Base-by-base conservation (phyloP, 164 flowering plant genomes). In the Akebia trifoliata region DNA sequence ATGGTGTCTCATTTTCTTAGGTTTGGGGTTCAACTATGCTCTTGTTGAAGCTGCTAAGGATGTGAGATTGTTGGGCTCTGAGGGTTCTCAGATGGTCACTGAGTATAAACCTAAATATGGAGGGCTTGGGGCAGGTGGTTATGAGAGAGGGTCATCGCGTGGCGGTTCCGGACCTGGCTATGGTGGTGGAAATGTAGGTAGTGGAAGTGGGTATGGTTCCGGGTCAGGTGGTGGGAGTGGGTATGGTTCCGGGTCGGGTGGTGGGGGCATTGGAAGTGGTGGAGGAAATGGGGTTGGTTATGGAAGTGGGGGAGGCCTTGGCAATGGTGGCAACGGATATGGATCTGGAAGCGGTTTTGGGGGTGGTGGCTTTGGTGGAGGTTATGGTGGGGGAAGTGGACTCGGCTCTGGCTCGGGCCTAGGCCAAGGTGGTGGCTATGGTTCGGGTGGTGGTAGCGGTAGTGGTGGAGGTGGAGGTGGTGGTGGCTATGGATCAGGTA, bases 341-440 rank as follows among this genome's bases (percentile, higher is more conserved):
- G 29, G 50, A 7, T 45, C 28, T 21, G 50, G 50, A 6, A 2
- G 24, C 7, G 56, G 63, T 12, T 2, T 2, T 3, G 45, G 45
- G 4, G 45, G 57, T 2, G 57, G 57, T 60, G 60, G 63, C 8
- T 40, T n/a, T 53, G 59, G 64, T 2, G 29, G 38, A 12, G 64
- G 64, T 15, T n/a, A 29, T 46, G 54, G 52, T 15, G 14, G 17
- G 11, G 54, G 54, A 4, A n/a, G 54, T 8, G 54, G 62, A n/a
- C 21, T 26, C 25, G 29, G 60, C 34, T 9, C 8, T 1, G 52
- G 52, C 5, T 28, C 17, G 11, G 52, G 49, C 24, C 10, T 22
- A 21, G 46, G 58, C 9, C 25, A 47, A 12, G 43, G 43, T 15
- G 44, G 45, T 3, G 53, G 54, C 8, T 34, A 38, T 35, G 62